Evolutionary conservation across 805 yeast genomes (phyloP).

Genomic region (Blastobotrys parvus): DNA sequence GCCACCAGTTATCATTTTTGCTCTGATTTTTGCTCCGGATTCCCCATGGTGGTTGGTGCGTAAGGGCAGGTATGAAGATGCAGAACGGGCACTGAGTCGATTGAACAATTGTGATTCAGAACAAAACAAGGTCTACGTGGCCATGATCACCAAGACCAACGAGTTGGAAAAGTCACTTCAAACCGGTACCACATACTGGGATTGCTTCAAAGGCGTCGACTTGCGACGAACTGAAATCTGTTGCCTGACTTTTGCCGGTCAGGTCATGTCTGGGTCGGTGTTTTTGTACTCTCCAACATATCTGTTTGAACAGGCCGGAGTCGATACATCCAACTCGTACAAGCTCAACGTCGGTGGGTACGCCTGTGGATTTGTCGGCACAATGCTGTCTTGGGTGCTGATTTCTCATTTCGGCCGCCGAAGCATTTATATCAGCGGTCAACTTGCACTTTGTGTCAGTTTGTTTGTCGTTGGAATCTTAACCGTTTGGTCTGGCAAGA

Average conservation of each 20-base stretch:
- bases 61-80: conserved; percentile 35
- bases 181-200: conserved; percentile 18
- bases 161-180: conserved; percentile 23
- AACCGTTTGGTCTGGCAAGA: conserved; percentile 16
- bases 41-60: conserved; percentile 51
- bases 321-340: conserved; percentile 27
- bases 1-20: conserved; percentile 40
- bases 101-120: conserved; percentile 1
- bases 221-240: conserved; percentile 43
- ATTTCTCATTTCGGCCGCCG: conserved; percentile 20
- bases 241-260: conserved; percentile 4
- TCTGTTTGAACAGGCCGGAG: conserved; percentile 40
- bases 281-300: conserved; percentile 31
- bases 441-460: conserved; percentile 28
- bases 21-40: conserved; percentile 38
- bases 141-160: conserved; percentile 38
- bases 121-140: conserved; percentile 26
- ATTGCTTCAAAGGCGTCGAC: conserved; percentile 41
- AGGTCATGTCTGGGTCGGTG: conserved; percentile 1
- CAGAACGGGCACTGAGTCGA: conserved; percentile 30
- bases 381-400: conserved; percentile 20
- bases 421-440: conserved; percentile 26
- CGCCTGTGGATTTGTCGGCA: conserved; percentile 38
- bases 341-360: conserved; percentile 39
- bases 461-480: conserved; percentile 38